Evolutionary conservation across 2,329 filamentous ascomycete genomes (phyloP).

Genomic region (Xylariaceae sp.): DNA sequence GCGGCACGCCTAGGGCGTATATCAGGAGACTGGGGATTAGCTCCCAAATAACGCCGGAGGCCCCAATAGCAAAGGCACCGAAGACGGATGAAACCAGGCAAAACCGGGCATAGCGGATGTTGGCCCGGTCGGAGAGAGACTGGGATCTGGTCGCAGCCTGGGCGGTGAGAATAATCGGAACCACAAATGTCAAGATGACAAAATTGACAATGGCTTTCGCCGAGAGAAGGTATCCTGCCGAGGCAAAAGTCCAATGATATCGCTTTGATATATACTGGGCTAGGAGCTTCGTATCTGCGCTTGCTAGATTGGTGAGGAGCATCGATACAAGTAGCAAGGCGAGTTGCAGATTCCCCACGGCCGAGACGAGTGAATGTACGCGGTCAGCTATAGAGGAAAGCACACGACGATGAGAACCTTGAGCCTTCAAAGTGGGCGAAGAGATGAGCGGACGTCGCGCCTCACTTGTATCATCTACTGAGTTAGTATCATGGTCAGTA

Average conservation of each 20-base stretch:
- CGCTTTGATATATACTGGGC: slow-evolving; percentile 47
- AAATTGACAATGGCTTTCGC: slow-evolving; percentile 47
- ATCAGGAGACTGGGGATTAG: slow-evolving; percentile 41
- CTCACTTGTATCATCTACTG: slow-evolving; percentile 20
- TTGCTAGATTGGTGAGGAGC: slow-evolving; percentile 45
- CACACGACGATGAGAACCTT: slow-evolving; percentile 20
- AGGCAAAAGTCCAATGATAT: slow-evolving; percentile 43
- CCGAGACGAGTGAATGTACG: slow-evolving; percentile 29
- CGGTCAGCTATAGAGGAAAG: slow-evolving; percentile 27
- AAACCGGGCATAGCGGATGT: slow-evolving; percentile 33
- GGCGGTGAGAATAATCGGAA: slow-evolving; percentile 36
- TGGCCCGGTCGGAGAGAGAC: slow-evolving; percentile 29
- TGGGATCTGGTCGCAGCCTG: slow-evolving; percentile 18
- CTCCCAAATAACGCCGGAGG: slow-evolving; percentile 36
- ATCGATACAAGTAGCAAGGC: slow-evolving; percentile 38
- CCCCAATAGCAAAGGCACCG: slow-evolving; percentile 41
- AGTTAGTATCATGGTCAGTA: slow-evolving; percentile 5
- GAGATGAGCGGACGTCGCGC: slow-evolving; percentile 38
- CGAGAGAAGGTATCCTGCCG: slow-evolving; percentile 44
- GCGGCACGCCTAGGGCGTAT: slow-evolving; percentile 45
- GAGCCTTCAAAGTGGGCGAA: slow-evolving; percentile 37
- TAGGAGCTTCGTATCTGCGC: slow-evolving; percentile 47
- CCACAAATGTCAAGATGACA: slow-evolving; percentile 37
- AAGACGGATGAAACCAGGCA: slow-evolving; percentile 38
- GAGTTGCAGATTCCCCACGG: slow-evolving; percentile 39